Base-by-base conservation (phyloP, 2,329 filamentous ascomycete species). In the Furcasterigmium sp. region DNA sequence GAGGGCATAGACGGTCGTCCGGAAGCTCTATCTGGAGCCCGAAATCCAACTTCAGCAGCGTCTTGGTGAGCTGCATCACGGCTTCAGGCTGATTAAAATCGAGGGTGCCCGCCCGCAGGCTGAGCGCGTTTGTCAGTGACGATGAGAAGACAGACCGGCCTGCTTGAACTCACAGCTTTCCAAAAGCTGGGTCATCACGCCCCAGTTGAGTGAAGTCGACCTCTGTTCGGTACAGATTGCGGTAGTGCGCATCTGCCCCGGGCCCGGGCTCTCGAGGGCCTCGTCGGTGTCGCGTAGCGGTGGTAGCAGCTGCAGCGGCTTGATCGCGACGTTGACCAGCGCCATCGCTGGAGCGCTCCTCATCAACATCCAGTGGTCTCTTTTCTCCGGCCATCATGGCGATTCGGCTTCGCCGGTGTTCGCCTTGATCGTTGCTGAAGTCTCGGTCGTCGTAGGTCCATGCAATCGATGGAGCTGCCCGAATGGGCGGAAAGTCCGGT, bases 41-140 rank as follows among this genome's bases (percentile, higher is more conserved):
- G 61, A 96, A 97, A 61, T 96, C 84, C 13, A 76, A 65, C 46
- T 78, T 79, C 15, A 97, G 71, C 2, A 96, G 72, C 15, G 84
- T 83, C 57, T 85, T 90, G 10, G 91, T 94, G 39, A 97, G 71
- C 53, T 82, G 90, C 78, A 85, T 78, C 8, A 95, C 79, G 18
- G 87, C 80, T 39, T 74, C 68, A 5, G 91, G 85, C 55, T 95
- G 77, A 41, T 80, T 83, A 55, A 97, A 97, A 64, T 96, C 82
- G 20, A 95, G 70, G 50, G 84, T 79, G 8, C 67, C 60, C 14
- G 62, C 51, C 28, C 64, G 63, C 30, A 68, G 51, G 7, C 67
- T 70, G 44, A 1, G 20, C 11, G 11, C 1, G 32, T 1, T 20
- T 4, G 29, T 46, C 9, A 44, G 25, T n/a, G 17, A 25, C 9